Percentiles rank a stretch among this genome's conserved stretches.
phyloP scores from a whole-genome alignment of 768 basidiomycete species.

The Termitomyces sp. region DNA sequence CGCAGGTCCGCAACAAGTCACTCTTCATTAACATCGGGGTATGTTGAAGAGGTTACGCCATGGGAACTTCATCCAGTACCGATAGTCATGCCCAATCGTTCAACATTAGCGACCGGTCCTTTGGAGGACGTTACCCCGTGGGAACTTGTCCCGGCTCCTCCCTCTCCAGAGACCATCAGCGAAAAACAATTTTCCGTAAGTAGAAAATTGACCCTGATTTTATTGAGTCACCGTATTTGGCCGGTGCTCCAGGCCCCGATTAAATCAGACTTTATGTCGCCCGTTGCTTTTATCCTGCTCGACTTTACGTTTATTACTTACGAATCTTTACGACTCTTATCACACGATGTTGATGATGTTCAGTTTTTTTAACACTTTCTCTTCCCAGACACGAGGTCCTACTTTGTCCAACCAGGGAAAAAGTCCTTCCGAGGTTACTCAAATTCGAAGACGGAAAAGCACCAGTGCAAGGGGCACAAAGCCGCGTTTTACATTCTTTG shows the following conservation, averaged over 20 bases:
- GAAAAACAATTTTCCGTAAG: conserved; percentile 18
- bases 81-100: conserved; percentile 12
- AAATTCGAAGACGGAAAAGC: conserved; percentile 27
- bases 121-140: conserved; percentile 26
- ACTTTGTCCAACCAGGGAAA: conserved; percentile 20
- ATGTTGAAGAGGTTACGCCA: conserved; percentile 24
- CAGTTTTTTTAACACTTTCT: conserved; percentile 4
- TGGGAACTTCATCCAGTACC: conserved; percentile 26
- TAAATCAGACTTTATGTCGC: conserved; percentile 2
- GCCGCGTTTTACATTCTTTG: conserved; percentile 16
- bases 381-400: conserved; percentile 21
- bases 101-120: conserved; percentile 20
- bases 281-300: conserved; percentile 1
- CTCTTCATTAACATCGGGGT: conserved; percentile 18
- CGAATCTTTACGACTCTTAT: conserved; percentile 4
- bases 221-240: conserved; percentile 7
- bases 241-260: conserved; percentile 7
- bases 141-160: conserved; percentile 23
- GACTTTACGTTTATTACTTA: neutral
- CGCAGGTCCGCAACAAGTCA: conserved; percentile 12
- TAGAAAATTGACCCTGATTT: conserved; percentile 8
- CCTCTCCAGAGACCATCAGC: conserved; percentile 1
- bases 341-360: conserved; percentile 12
- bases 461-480: conserved; percentile 22
- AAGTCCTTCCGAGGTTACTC: conserved; percentile 20